These are phyloP conservation scores for Echeveria elegans DNA, from an alignment of 164 flowering plant species.

Conservation along the genomic window DNA sequence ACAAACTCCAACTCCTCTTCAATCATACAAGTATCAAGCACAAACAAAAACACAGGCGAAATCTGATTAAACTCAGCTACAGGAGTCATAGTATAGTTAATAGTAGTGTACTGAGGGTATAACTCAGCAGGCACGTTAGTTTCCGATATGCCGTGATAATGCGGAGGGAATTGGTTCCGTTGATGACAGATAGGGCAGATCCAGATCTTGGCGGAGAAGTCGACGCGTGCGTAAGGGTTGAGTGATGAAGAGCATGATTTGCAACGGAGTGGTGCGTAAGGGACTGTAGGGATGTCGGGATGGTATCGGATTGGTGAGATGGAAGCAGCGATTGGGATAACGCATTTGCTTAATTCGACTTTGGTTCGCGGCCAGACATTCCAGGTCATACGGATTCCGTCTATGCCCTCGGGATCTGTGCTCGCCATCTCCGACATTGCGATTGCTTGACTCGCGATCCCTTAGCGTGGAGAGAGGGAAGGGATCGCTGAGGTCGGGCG, in stretches of 20 bases:
- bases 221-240: conserved; percentile 63
- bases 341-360: conserved; percentile 88
- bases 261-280: conserved; percentile 82
- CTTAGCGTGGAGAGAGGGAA: not conserved
- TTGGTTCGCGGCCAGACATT: conserved; percentile 86
- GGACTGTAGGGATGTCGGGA: conserved; percentile 58
- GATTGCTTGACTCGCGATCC: not conserved
- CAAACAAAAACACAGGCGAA: conserved; percentile 68
- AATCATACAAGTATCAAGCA: conserved; percentile 76
- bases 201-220: conserved; percentile 80
- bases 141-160: conserved; percentile 56
- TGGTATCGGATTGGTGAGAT: conserved; percentile 77
- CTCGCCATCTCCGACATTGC: conserved; percentile 51
- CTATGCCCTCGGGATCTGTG: conserved; percentile 65
- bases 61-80: conserved; percentile 2
- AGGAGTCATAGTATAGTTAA: conserved; percentile 39
- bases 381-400: conserved; percentile 94
- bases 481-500: too few species aligned
- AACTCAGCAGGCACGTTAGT: conserved; percentile 85
- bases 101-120: conserved; percentile 62
- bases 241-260: conserved; percentile 55
- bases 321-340: conserved; percentile 80
- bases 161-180: conserved; percentile 80
- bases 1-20: conserved; percentile 83
- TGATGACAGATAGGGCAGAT: conserved; percentile 88